Percentiles rank a stretch among this genome's conserved stretches.
These are phyloP conservation scores for Panicum miliaceum DNA, from an alignment of 176 grass and related monocot genomes.

Conservation along the genomic window DNA sequence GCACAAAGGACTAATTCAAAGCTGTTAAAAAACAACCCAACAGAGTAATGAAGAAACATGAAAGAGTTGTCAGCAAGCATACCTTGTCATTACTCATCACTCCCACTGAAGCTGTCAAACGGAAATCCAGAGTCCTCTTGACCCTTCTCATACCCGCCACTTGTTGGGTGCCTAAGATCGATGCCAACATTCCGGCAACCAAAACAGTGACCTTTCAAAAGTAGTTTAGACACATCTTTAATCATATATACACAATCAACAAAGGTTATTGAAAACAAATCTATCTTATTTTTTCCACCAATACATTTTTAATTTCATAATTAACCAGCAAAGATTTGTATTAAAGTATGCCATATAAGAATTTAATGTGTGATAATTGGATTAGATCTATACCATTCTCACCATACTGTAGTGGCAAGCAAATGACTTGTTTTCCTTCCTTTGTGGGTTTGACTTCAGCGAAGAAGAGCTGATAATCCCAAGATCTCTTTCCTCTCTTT, in stretches of 20 bases:
- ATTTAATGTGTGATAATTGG: too few relatives aligned
- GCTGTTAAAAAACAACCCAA: too few relatives aligned
- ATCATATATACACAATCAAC: not conserved
- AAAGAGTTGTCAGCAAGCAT: too few relatives aligned
- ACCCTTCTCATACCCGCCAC: not conserved
- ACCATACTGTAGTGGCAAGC: not conserved
- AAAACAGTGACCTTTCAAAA: not conserved
- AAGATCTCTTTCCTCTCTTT: not conserved
- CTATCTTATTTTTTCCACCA: too few relatives aligned
- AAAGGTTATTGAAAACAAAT: not conserved
- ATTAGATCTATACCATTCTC: not conserved
- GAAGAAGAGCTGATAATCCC: constrained; percentile 8
- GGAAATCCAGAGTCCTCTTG: not conserved
- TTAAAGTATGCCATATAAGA: not conserved
- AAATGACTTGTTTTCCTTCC: not conserved
- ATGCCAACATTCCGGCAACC: not conserved
- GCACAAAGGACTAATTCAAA: too few relatives aligned
- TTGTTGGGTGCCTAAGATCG: not conserved
- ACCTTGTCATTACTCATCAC: not conserved
- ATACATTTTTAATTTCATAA: too few relatives aligned
- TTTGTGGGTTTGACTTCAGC: not conserved
- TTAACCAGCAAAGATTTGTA: too few relatives aligned
- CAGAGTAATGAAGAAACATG: too few relatives aligned
- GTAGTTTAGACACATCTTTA: too few relatives aligned
- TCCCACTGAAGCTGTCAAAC: not conserved